Base-by-base conservation (phyloP, 148 eudicot species). In the Cornus suecica region DNA sequence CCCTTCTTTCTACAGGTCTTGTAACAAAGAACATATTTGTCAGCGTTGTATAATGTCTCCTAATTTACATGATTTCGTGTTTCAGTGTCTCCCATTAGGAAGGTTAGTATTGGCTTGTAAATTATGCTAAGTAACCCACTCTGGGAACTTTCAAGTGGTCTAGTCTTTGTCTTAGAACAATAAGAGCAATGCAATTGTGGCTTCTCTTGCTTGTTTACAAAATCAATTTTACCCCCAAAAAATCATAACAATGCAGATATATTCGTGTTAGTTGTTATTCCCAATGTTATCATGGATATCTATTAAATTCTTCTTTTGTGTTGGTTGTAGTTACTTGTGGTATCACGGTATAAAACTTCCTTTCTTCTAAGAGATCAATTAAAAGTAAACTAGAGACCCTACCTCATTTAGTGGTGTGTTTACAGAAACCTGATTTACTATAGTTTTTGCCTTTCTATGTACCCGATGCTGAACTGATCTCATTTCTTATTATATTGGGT, bases 361-460 rank as follows among this genome's bases (percentile, higher is more conserved):
- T 60, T 25, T n/a, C 9, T 37, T 37, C 42, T 10, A 37, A 37
- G 42, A 6, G 42, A 37, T 37, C 42, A 61, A 34, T 5, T 15
- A 61, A 22, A 64, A 34, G 54, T 62, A 37, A 3, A 31, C 42
- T 37, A 6, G 42, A 3, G 42, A 37, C 42, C 42, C 25, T 34
- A 9, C 37, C 48, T 27, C 28, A 31, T 64, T 76, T 69, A 42
- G 41, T 69, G 26, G 69, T 69, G 61, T 67, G 24, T 60, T 30
- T 72, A 32, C 48, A 2, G 15, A 8, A 45, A 45, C 51, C 51
- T 45, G 51, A 45, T 45, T 48, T 48, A 48, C 15, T 13, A 48
- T 48, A 48, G n/a, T 48, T 48, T 16, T 48, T 16, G 20, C 20
- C 54, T 7, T 15, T 51, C 14, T 62, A 5, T 66, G 42, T 20